Percentiles rank a stretch among this genome's conserved stretches.
phyloP scores from a whole-genome alignment of 164 flowering plant genomes.

The Magnolia officinalis region DNA sequence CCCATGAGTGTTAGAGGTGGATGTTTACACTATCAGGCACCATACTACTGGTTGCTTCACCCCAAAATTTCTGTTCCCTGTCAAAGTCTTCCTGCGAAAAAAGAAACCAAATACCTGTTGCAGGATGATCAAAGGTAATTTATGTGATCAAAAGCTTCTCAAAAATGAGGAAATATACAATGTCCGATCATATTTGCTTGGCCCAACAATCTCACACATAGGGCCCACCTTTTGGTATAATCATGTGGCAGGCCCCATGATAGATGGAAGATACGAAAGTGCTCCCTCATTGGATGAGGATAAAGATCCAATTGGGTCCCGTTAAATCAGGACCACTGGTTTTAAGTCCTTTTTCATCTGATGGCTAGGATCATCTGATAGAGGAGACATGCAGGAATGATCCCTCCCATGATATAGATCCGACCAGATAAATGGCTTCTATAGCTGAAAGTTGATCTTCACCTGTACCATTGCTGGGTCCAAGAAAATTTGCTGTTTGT shows the following conservation, averaged over 20 bases:
- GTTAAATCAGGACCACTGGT: not conserved
- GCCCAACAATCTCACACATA: not conserved
- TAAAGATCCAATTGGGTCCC: not conserved
- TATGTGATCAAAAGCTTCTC: not conserved
- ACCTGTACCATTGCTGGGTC: not conserved
- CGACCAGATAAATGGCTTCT: not conserved
- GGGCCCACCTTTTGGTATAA: not conserved
- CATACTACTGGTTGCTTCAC: not conserved
- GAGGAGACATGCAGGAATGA: not conserved
- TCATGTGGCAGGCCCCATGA: not conserved
- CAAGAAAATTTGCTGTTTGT: no score
- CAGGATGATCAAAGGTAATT: not conserved
- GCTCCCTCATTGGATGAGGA: no score
- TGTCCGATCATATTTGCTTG: not conserved
- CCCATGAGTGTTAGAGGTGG: no score
- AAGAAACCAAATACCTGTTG: no score
- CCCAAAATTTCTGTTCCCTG: not conserved
- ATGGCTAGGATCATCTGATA: not conserved
- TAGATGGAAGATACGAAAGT: not conserved
- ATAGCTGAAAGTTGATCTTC: not conserved
- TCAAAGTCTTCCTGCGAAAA: constrained; percentile 4
- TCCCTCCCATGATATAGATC: not conserved
- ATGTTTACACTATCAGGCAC: not conserved
- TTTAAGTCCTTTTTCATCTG: not conserved
- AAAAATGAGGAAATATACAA: not conserved